A percentile compares a stretch with the other conserved stretches of the same genome.
Evolutionary conservation across 2,329 filamentous ascomycete species (phyloP).

Genomic region (Juglanconis juglandina): DNA sequence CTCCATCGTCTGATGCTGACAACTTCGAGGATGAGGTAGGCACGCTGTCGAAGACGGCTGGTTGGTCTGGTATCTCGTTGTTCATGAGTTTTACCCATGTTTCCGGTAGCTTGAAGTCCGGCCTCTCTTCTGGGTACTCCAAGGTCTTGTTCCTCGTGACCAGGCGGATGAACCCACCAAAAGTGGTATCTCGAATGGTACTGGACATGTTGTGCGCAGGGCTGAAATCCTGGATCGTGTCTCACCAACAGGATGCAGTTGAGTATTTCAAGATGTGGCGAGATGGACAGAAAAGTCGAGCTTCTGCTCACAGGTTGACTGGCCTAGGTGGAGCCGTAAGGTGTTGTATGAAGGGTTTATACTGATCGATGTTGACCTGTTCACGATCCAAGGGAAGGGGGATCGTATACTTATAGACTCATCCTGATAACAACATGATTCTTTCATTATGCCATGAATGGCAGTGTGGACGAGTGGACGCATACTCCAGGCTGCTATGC

Average conservation of each 20-base stretch:
- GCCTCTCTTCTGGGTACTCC: slow-evolving; percentile 66
- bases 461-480: neutral
- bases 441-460: neutral
- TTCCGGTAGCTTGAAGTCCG: slow-evolving; percentile 61
- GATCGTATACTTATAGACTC: neutral
- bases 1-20: slow-evolving; percentile 21
- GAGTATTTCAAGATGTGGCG: neutral
- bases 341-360: neutral
- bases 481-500: neutral
- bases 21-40: slow-evolving; percentile 7
- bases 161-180: slow-evolving; percentile 28
- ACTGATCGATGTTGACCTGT: neutral
- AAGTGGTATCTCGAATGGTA: slow-evolving; percentile 21
- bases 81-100: slow-evolving; percentile 68
- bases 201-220: slow-evolving; percentile 5
- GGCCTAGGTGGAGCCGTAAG: neutral
- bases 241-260: neutral
- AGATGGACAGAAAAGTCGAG: neutral
- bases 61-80: slow-evolving; percentile 56
- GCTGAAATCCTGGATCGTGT: neutral
- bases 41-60: slow-evolving; percentile 14
- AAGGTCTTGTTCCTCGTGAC: slow-evolving; percentile 26
- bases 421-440: neutral
- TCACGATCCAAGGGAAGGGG: neutral
- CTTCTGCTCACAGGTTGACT: neutral